Base-by-base conservation (phyloP, 1,139 yeast species). In the Debaryomyces sp. region DNA sequence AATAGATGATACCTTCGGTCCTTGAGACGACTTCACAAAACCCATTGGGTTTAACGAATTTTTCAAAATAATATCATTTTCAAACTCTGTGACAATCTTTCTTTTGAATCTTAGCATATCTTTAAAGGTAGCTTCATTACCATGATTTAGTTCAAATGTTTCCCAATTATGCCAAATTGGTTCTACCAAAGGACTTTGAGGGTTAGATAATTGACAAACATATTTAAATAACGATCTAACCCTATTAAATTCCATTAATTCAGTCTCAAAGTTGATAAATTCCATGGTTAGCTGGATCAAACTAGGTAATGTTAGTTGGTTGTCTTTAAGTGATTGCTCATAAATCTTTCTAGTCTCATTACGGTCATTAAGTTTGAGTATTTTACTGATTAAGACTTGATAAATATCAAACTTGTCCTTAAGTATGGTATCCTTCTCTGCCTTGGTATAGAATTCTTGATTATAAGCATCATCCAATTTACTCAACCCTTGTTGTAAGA, bases 41-140 rank as follows among this genome's bases (percentile, higher is more conserved):
- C 88, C 89, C 54, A 77, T 65, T 0, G 81, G 75, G 9, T 76
- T 77, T 33, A 63, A 61, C 2, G 60, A 58, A 41, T 64, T 61
- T 35, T 66, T 66, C 7, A 54, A 49, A 12, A 58, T 54, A 1
- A 55, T 48, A 27, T 66, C 61, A 4, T 70, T 73, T 36, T 66
- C 72, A n/a, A 77, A 72, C 43, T 78, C 71, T 44, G 52, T 49
- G 13, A 44, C 46, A 3, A 62, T 50, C 3, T 44, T 47, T 41
- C 92, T 73, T 62, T 85, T 88, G 56, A 77, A 71, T 43, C 86
- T 72, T 21, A 91, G 66, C 92, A 90, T 87, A 13, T 84, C 87
- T 57, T 87, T 90, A 64, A 81, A 90, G 0, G 88, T 81, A 2
- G 74, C 76, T 58, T 88, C 96, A 52, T 79, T 72, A 2, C 97